Base-by-base conservation (phyloP, 192 early-diverging fungal species). In the Coemansia sp. region DNA sequence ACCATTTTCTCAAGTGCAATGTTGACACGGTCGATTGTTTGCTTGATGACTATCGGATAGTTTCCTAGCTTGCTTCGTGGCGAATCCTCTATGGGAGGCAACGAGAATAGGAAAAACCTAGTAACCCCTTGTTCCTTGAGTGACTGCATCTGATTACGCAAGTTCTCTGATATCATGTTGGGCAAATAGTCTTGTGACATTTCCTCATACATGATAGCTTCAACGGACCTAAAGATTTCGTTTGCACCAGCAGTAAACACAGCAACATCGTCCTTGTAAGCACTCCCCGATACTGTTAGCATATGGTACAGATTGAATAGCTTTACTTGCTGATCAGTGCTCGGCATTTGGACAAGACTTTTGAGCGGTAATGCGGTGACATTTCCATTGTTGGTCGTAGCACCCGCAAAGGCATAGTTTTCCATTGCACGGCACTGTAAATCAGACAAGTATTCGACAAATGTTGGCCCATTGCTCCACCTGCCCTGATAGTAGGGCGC, bases 381-480 rank as follows among this genome's bases (percentile, higher is more conserved):
- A 47, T 79, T 79, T 25, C 63, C 75, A 40, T 79, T 79, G 17
- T 79, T 79, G 23, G 75, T 79, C 3, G 75, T 79, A 0, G 75
- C 75, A 0, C 75, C 75, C 10, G 70, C 75, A 66, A 79, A 79
- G 10, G 75, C 75, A 45, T 65, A 79, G 70, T 79, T 79, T 20
- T 79, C 75, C 75, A 79, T 79, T n/a, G 25, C 20, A 1, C 75
- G 66, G 57, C 75, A 79, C 33, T 79, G 75, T 52, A 79, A 37
- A 41, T 79, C 75, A 0, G 75, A 44, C 59, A 79, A 31, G 55
- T 79, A 79, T 60, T 79, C 75, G 41, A 71, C 75, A 67, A 79
- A 79, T 6, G 75, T 79, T 1, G 75, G 75, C 23, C 75, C 75
- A 58, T 79, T 79, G 59, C 75, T 79, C 75, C 75, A 79, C 23